These are phyloP conservation scores for Lignosus rhinocerotis DNA, from an alignment of 1,284 basidiomycete species.

Conservation along the genomic window DNA sequence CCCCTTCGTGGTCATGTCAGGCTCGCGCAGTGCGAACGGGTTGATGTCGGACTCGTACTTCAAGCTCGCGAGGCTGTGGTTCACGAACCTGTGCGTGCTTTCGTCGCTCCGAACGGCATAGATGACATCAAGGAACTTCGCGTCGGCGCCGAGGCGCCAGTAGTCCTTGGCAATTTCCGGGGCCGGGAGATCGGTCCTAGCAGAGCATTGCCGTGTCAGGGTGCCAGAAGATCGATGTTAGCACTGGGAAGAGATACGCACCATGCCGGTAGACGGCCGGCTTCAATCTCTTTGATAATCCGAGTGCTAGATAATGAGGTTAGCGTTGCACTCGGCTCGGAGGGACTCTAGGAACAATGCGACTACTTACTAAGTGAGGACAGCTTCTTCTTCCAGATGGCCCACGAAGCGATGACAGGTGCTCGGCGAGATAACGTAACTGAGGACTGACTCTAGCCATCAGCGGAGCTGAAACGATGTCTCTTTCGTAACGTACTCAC, in stretches of 20 bases:
- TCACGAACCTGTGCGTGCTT: constrained; percentile 89
- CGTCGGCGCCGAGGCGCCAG: constrained; percentile 78
- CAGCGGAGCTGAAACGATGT: not conserved
- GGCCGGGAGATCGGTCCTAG: constrained; percentile 63
- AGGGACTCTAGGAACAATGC: too few species aligned
- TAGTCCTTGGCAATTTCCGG: constrained; percentile 93
- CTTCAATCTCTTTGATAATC: constrained; percentile 82
- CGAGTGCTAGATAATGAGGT: constrained; percentile 54
- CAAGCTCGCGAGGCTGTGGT: constrained; percentile 89
- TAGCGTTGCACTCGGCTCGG: not conserved
- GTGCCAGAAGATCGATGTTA: not conserved
- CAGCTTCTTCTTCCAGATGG: constrained; percentile 95
- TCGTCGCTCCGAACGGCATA: constrained; percentile 93
- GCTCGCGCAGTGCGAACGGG: constrained; percentile 90
- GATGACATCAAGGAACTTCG: constrained; percentile 85
- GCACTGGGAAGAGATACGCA: constrained; percentile 24
- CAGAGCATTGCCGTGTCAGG: not conserved
- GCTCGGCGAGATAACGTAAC: constrained; percentile 81
- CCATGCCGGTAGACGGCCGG: constrained; percentile 90
- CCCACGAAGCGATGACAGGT: constrained; percentile 94
- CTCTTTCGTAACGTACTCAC: constrained; percentile 41
- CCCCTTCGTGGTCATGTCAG: constrained; percentile 82
- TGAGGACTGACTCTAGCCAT: constrained; percentile 55
- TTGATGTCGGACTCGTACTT: constrained; percentile 79
- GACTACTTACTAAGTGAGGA: constrained; percentile 70